A percentile compares a stretch with the other conserved stretches of the same genome.
phyloP scores from a whole-genome alignment of 2,329 filamentous ascomycete species.

The Whalleya microplaca region DNA sequence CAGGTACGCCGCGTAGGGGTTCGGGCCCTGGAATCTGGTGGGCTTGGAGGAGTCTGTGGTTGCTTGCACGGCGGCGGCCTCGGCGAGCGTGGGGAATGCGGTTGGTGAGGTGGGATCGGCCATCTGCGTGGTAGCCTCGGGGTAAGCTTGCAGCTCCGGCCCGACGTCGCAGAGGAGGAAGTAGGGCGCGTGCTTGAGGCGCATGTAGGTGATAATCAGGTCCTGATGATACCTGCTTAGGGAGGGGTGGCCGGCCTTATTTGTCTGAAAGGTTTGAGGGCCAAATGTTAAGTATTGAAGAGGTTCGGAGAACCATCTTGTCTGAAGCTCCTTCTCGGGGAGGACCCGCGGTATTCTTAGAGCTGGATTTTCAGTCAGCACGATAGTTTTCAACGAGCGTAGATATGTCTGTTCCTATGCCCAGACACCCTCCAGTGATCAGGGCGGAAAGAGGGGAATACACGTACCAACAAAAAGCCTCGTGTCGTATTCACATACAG shows the following conservation, averaged over 20 bases:
- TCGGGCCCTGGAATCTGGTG: slow-evolving; percentile 39
- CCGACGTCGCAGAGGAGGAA: slow-evolving; percentile 66
- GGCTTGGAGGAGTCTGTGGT: no score
- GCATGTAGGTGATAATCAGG: slow-evolving; percentile 65
- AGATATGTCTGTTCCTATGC: background rate
- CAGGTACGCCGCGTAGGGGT: slow-evolving; percentile 74
- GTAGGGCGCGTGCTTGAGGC: slow-evolving; percentile 65
- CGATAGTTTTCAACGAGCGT: background rate
- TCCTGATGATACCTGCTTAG: slow-evolving; percentile 64
- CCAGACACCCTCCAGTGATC: background rate
- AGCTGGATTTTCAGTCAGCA: slow-evolving; percentile 43
- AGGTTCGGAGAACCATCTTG: slow-evolving; percentile 72
- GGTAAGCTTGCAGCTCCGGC: slow-evolving; percentile 45
- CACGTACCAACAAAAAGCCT: slow-evolving; percentile 82
- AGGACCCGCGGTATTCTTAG: slow-evolving; percentile 61
- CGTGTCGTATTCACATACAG: slow-evolving; percentile 80
- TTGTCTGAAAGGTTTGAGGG: slow-evolving; percentile 59
- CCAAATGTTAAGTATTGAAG: slow-evolving; percentile 63
- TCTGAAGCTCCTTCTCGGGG: slow-evolving; percentile 63
- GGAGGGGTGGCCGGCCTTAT: slow-evolving; percentile 64
- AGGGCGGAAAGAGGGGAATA: slow-evolving; percentile 1
- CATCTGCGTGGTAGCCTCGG: slow-evolving; percentile 36
- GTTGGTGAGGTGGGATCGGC: slow-evolving; percentile 45
- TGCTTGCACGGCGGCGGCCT: slow-evolving; percentile 54
- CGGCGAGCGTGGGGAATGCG: slow-evolving; percentile 72